Conservation (phyloP, 1,284 basidiomycete species). For the Tilletiopsis washingtonensis region DNA sequence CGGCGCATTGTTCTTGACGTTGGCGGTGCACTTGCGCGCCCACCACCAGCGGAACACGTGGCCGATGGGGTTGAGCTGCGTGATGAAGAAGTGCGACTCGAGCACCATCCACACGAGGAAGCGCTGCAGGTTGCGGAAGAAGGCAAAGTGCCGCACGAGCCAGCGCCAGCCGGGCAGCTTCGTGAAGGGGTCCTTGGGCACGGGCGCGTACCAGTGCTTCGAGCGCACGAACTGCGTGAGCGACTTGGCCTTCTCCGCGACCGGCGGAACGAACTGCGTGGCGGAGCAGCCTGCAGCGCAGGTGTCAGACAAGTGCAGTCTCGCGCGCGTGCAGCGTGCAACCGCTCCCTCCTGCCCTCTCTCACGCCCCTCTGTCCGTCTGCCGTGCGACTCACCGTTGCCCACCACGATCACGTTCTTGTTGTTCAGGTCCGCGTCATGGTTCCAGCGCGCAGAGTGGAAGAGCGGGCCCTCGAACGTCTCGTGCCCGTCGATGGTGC, state of each 20-base stretch:
- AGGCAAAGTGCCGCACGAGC: conserved; percentile 23
- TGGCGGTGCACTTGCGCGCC: conserved; percentile 20
- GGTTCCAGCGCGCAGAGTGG: conserved; percentile 48
- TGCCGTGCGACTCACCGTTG: no score
- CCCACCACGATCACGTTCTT: conserved; percentile 47
- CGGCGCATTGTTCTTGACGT: conserved; percentile 35
- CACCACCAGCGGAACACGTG: conserved; percentile 20
- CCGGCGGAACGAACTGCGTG: conserved; percentile 25
- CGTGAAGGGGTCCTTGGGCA: conserved; percentile 25
- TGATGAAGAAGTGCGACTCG: conserved; percentile 35
- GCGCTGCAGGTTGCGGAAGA: conserved; percentile 27
- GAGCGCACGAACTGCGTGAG: conserved; percentile 19
- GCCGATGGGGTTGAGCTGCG: conserved; percentile 22
- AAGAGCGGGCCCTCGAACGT: conserved; percentile 39
- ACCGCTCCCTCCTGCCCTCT: no score
- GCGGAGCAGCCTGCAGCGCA: conserved; percentile 33
- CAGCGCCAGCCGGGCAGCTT: conserved; percentile 30
- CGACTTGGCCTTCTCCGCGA: conserved; percentile 14
- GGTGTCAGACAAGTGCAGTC: no score
- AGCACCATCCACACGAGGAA: conserved; percentile 32
- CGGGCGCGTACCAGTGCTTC: conserved; percentile 31
- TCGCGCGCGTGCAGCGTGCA: no score
- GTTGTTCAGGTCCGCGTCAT: conserved; percentile 34
- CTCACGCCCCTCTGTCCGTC: no score
- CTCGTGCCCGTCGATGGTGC: conserved; percentile 35